Percentiles rank a stretch among this genome's conserved stretches.
Evolutionary conservation across 1,139 yeast species (phyloP).

Genomic region (Debaryomyces psychrophilus): DNA sequence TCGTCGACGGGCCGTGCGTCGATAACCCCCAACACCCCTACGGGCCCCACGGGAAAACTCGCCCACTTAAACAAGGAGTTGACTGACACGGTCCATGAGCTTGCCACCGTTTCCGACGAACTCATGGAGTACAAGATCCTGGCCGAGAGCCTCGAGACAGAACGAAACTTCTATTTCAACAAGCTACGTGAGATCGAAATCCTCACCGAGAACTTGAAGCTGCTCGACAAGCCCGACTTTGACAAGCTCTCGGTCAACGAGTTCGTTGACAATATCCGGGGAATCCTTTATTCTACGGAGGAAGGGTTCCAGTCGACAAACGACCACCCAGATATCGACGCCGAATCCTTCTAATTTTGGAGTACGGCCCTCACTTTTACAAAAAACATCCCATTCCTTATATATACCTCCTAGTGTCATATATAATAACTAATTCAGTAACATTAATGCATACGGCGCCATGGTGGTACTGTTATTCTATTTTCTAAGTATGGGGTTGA

Average conservation of each 20-base stretch:
- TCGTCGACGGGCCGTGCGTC: conserved; percentile 15
- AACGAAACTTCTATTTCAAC: conserved; percentile 87
- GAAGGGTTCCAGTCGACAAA: conserved; percentile 67
- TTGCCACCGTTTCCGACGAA: conserved; percentile 51
- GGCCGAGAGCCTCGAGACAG: conserved; percentile 65
- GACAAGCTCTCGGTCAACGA: conserved; percentile 36
- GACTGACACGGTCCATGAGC: conserved; percentile 33
- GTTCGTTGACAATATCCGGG: conserved; percentile 65
- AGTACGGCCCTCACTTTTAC: neutral
- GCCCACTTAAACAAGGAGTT: conserved; percentile 24
- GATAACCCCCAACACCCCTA: conserved; percentile 15
- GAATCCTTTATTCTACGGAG: conserved; percentile 76
- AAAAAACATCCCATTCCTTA: neutral
- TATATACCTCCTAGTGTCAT: conserved; percentile 2
- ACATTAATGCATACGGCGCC: neutral
- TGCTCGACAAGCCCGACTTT: conserved; percentile 34
- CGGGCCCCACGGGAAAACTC: conserved; percentile 20
- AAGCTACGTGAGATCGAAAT: conserved; percentile 89
- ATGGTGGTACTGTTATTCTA: neutral
- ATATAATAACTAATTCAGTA: neutral
- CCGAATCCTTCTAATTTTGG: conserved; percentile 14
- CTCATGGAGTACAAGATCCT: conserved; percentile 54
- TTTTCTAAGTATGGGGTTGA: conserved; percentile 6
- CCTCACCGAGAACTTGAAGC: conserved; percentile 67
- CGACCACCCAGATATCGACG: conserved; percentile 20